These are phyloP conservation scores for Cynara cardunculus DNA, from an alignment of 129 eudicot species.

Conservation along the genomic window DNA sequence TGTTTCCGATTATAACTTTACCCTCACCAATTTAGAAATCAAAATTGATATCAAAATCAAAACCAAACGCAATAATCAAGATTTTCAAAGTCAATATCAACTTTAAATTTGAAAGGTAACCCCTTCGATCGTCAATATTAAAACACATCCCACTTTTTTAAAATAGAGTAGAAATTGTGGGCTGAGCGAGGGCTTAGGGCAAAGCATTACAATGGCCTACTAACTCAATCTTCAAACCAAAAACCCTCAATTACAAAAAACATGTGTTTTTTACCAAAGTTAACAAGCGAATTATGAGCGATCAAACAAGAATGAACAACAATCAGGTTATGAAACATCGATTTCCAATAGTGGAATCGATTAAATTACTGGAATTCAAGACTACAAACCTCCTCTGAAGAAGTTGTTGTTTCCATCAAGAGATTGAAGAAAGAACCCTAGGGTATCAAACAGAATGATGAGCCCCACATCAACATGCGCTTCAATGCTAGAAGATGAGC, in stretches of 20 bases:
- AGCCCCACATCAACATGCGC: not conserved
- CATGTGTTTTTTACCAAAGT: not conserved
- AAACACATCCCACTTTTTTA: not conserved
- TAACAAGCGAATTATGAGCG: not conserved
- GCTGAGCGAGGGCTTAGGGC: not conserved
- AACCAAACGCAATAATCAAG: not conserved
- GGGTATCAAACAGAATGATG: not conserved
- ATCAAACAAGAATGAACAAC: not conserved
- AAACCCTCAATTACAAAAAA: not conserved
- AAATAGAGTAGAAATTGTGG: not conserved
- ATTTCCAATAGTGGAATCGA: not conserved
- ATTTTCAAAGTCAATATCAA: not conserved
- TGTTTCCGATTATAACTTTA: not conserved
- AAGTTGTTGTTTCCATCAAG: slow-evolving; percentile 4
- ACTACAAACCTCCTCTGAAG: slow-evolving; percentile 21
- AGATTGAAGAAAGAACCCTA: slow-evolving; percentile 12
- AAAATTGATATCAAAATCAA: slow-evolving; percentile 1
- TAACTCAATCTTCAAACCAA: not conserved
- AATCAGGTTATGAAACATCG: not conserved
- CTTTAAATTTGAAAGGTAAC: not conserved
- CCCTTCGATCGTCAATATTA: slow-evolving; percentile 3
- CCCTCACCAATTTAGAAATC: not conserved
- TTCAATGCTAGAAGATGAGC: not conserved
- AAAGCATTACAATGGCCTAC: not conserved
- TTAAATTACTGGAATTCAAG: not conserved